Evolutionary conservation across 2,329 filamentous ascomycete species (phyloP), one percentile per base, ranked within the genome.

Genomic region (Magnaporthiopsis incrustans): DNA sequence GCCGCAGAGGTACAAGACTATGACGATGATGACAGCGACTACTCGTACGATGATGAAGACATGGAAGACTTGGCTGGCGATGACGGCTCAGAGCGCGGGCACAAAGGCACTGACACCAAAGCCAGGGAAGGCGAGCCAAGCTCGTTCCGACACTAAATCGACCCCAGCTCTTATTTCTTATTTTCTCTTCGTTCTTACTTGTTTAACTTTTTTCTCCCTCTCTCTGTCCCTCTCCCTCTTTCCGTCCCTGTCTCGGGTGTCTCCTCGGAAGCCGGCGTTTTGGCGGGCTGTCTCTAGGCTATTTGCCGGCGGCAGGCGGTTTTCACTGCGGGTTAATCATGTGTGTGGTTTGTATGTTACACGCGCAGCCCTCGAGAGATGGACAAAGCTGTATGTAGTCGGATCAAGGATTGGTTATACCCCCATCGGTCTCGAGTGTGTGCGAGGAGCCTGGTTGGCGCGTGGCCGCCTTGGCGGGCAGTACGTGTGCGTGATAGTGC

Each of bases 11-110:
- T 67, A 2, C 4, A 30, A 6, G 71, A 71, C 2, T 67, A 68
- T 3, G 69, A 69, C 2, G 68, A 71, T 1, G 69, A 72, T 8
- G 71, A 73, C 0, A 68, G 69, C 1, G 70, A 71, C 1, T 71
- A 70, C 15, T 65, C 69, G 2, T 69, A 71, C 11, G 71, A 72
- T 14, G 70, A 69, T 11, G 71, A 73, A 22, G 68, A 70, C 3
- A 66, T 70, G 25, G 68, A 73, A 4, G 69, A 70, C 4, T 67
- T 65, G 14, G 68, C 70, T 25, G 64, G 69, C n/a, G 66, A 68
- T 12, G 66, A 68, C 15, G 68, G 66, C 2, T 67, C 67, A 62
- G 65, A 62, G 59, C 64, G 50, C 53, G 66, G 58, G 53, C 44
- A 62, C 53, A 30, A 68, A 38, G 67, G 67, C 15, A 69, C 61